These are phyloP conservation scores for Colletotrichum nymphaeae DNA, from an alignment of 2,329 filamentous ascomycete genomes.

Conservation along the genomic window DNA sequence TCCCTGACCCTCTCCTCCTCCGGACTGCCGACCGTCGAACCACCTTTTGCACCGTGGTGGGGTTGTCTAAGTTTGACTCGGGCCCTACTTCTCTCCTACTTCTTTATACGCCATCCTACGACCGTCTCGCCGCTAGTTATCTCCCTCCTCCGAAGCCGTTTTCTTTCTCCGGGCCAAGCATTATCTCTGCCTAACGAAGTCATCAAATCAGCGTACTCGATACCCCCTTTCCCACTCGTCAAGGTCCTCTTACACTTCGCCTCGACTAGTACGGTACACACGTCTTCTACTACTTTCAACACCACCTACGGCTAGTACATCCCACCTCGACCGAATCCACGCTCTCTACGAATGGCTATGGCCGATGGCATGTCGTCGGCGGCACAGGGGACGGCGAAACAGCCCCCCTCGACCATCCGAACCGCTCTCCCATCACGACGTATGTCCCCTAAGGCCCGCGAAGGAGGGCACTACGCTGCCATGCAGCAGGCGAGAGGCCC, in stretches of 20 bases:
- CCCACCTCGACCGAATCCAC: neutral
- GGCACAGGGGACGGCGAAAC: conserved; percentile 29
- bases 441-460: conserved; percentile 32
- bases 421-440: conserved; percentile 36
- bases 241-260: conserved; percentile 12
- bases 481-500: conserved; percentile 24
- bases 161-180: conserved; percentile 1
- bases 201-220: conserved; percentile 2
- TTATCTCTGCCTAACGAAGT: conserved; percentile 11
- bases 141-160: conserved; percentile 6
- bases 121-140: conserved; percentile 4
- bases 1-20: conserved; percentile 12
- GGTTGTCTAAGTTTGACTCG: conserved; percentile 30
- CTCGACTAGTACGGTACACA: neutral
- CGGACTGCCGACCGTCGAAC: conserved; percentile 33
- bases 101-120: neutral
- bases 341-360: conserved; percentile 36
- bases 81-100: conserved; percentile 1
- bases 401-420: conserved; percentile 30
- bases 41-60: conserved; percentile 29
- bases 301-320: neutral
- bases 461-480: conserved; percentile 16
- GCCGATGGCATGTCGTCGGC: conserved; percentile 33
- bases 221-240: neutral
- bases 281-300: conserved; percentile 3